These are phyloP conservation scores for Hydrangea macrophylla DNA, from an alignment of 148 eudicot species.

Conservation along the genomic window DNA sequence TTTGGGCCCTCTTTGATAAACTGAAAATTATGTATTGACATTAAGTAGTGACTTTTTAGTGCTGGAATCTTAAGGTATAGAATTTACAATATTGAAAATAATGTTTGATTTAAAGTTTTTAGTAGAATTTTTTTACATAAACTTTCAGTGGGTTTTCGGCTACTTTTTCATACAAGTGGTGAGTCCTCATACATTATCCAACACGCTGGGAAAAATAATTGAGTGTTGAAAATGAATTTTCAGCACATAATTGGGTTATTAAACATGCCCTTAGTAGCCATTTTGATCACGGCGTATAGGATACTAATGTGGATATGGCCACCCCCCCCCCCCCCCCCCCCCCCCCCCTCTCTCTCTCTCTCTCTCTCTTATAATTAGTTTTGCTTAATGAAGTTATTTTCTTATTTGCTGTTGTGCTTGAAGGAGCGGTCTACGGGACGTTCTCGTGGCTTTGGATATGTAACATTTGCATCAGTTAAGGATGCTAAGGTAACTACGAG, in stretches of 20 bases:
- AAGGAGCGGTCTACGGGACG: slow-evolving; percentile 86
- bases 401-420: slow-evolving; percentile 3
- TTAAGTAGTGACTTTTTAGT: no score
- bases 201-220: no score
- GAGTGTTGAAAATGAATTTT: no score
- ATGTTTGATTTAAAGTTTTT: no score
- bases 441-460: slow-evolving; percentile 99
- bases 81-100: not conserved
- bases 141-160: no score
- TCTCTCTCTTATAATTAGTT: not conserved
- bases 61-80: no score
- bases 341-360: no score
- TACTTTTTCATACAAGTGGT: no score
- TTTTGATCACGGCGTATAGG: not conserved
- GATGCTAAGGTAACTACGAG: slow-evolving; percentile 71
- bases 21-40: not conserved
- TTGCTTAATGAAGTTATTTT: slow-evolving; percentile 1
- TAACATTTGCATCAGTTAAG: slow-evolving; percentile 69
- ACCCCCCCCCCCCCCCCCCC: no score
- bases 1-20: not conserved
- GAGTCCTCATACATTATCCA: no score
- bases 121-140: no score
- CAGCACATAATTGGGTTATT: no score
- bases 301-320: not conserved
- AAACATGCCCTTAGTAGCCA: not conserved